Percentiles rank a stretch among this genome's conserved stretches.
Conservation (phyloP, 192 early-diverging fungal genomes). For the Rhizoclosmatium sp. region DNA sequence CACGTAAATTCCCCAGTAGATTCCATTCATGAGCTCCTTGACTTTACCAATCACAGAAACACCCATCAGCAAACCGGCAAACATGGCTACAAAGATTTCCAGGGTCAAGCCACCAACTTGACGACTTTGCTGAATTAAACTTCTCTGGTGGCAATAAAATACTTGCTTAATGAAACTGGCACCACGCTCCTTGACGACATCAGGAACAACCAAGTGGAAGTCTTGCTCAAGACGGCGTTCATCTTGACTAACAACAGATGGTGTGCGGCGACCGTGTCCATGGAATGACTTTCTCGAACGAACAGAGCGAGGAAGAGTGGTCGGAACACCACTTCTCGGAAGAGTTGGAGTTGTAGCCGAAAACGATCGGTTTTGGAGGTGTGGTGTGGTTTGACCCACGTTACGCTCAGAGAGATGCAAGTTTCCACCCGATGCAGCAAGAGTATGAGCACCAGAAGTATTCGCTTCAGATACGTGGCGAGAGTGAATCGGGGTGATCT, state of each 20-base stretch:
- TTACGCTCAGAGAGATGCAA: conserved; percentile 26
- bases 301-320: background rate
- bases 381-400: background rate
- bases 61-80: conserved; percentile 55
- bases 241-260: conserved; percentile 15
- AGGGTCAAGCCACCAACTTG: conserved; percentile 39
- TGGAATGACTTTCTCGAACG: background rate
- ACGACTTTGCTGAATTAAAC: conserved; percentile 52
- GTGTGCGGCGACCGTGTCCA: background rate
- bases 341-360: background rate
- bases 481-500: background rate
- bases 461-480: conserved; percentile 2
- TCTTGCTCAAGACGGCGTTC: conserved; percentile 20
- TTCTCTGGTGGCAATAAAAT: conserved; percentile 46
- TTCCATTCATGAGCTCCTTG: conserved; percentile 51
- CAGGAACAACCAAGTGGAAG: conserved; percentile 39
- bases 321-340: background rate
- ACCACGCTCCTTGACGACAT: conserved; percentile 46
- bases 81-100: conserved; percentile 55
- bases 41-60: conserved; percentile 42
- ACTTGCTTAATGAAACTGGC: conserved; percentile 47
- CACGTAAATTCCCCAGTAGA: conserved; percentile 51
- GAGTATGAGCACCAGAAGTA: conserved; percentile 14
- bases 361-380: too few species aligned
- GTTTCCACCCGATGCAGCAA: conserved; percentile 17